These are phyloP conservation scores for Leucocoprinus leucothites DNA, from an alignment of 768 basidiomycete genomes.

Conservation along the genomic window DNA sequence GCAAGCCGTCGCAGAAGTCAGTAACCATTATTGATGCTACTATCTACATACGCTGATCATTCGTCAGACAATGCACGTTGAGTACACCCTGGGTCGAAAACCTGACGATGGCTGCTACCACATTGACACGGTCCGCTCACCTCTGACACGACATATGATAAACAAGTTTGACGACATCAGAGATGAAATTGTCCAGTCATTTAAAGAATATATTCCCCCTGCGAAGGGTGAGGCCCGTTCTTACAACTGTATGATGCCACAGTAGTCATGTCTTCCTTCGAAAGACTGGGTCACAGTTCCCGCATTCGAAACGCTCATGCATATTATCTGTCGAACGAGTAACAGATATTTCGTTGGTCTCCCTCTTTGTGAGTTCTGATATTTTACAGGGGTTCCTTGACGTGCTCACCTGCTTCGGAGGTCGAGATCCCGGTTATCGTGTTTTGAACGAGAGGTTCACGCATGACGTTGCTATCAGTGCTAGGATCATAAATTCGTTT, in stretches of 20 bases:
- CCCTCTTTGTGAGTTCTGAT: constrained; percentile 35
- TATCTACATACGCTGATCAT: background rate
- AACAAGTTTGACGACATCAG: constrained; percentile 34
- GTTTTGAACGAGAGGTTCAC: constrained; percentile 29
- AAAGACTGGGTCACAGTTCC: constrained; percentile 36
- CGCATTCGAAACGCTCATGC: constrained; percentile 19
- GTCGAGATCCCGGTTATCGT: constrained; percentile 35
- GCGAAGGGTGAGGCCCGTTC: background rate
- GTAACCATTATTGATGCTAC: background rate
- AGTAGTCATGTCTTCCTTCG: too few relatives aligned
- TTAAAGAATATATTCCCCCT: constrained; percentile 33
- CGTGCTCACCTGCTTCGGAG: constrained; percentile 13
- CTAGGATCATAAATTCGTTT: constrained; percentile 27
- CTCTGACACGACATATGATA: constrained; percentile 35
- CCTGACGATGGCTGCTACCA: constrained; percentile 28
- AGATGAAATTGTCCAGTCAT: constrained; percentile 41
- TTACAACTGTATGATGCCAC: too few relatives aligned
- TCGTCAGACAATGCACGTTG: constrained; percentile 28
- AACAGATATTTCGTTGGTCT: constrained; percentile 46
- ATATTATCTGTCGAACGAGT: constrained; percentile 34
- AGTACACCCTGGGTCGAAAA: constrained; percentile 35
- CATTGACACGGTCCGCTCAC: constrained; percentile 24
- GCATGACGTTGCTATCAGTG: constrained; percentile 25
- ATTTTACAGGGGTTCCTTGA: background rate
- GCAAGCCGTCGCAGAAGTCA: background rate